These are phyloP conservation scores for Tylopilus orsonianus DNA, from an alignment of 1,284 basidiomycete genomes.

Conservation along the genomic window DNA sequence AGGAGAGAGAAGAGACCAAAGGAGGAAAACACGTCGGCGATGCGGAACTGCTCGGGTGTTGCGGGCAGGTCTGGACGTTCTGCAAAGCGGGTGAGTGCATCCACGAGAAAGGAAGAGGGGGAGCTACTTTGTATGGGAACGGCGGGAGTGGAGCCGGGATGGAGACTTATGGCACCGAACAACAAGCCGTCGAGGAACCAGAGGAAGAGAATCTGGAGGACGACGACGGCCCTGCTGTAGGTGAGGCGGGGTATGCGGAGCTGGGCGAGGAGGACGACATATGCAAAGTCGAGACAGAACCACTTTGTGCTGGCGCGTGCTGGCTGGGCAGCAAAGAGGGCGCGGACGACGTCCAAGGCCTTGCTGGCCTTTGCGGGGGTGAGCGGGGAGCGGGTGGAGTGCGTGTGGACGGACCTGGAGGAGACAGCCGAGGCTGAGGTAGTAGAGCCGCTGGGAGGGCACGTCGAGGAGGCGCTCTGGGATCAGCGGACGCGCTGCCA, in stretches of 20 bases:
- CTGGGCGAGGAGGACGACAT: constrained; percentile 57
- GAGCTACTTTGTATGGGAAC: constrained; percentile 35
- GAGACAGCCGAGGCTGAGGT: constrained; percentile 52
- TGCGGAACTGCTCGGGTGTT: constrained; percentile 43
- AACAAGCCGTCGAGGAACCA: constrained; percentile 66
- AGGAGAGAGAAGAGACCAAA: constrained; percentile 48
- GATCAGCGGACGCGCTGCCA: constrained; percentile 40
- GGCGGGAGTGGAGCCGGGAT: constrained; percentile 34
- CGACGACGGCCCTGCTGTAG: constrained; percentile 61
- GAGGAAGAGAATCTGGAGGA: constrained; percentile 56
- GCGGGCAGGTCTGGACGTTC: constrained; percentile 41
- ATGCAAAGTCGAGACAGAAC: constrained; percentile 66
- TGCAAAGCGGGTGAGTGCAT: constrained; percentile 21
- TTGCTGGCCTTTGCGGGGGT: constrained; percentile 44
- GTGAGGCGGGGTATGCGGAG: constrained; percentile 78
- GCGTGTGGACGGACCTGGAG: constrained; percentile 42
- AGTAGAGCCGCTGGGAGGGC: constrained; percentile 59
- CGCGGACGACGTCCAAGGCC: constrained; percentile 57
- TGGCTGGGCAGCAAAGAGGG: constrained; percentile 45
- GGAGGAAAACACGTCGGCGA: constrained; percentile 46
- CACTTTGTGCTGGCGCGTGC: constrained; percentile 66
- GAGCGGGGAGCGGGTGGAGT: background rate
- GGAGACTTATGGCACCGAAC: constrained; percentile 67
- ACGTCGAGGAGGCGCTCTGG: constrained; percentile 55
- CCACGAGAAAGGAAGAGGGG: background rate